A percentile compares a stretch with the other conserved stretches of the same genome.
These are phyloP conservation scores for Lophiotrema nucula DNA, from an alignment of 495 filamentous ascomycete genomes.

Conservation along the genomic window DNA sequence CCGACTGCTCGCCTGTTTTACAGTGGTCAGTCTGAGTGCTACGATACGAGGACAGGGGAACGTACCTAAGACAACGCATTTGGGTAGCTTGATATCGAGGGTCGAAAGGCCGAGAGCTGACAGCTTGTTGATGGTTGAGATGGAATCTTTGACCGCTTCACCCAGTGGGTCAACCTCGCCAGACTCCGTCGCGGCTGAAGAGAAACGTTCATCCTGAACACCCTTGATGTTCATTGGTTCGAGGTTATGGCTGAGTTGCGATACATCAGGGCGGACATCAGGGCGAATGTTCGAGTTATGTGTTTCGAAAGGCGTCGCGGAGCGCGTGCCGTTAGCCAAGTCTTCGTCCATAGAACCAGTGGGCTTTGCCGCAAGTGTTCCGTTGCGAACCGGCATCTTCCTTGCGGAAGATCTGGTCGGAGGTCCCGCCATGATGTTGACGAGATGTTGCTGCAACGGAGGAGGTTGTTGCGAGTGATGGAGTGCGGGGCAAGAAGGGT, in stretches of 20 bases:
- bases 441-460: too few species aligned
- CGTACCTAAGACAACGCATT: constrained; percentile 46
- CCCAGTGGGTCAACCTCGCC: constrained; percentile 13
- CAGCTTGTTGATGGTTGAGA: constrained; percentile 36
- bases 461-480: too few species aligned
- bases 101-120: constrained; percentile 34
- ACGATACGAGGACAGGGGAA: background rate
- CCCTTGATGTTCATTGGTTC: constrained; percentile 6
- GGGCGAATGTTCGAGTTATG: background rate
- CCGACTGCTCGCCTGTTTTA: constrained; percentile 76
- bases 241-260: background rate
- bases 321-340: too few species aligned
- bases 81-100: constrained; percentile 61
- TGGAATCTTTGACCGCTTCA: constrained; percentile 28
- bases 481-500: too few species aligned
- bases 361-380: too few species aligned
- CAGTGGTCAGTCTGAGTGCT: background rate
- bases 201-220: background rate
- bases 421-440: too few species aligned
- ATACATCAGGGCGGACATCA: background rate
- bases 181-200: background rate
- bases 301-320: too few species aligned
- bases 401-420: too few species aligned
- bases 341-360: too few species aligned
- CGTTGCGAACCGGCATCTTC: too few species aligned